A percentile compares a stretch with the other conserved stretches of the same genome.
phyloP scores from a whole-genome alignment of 2,329 filamentous ascomycete genomes.

The Cordyceps cateniannulata region DNA sequence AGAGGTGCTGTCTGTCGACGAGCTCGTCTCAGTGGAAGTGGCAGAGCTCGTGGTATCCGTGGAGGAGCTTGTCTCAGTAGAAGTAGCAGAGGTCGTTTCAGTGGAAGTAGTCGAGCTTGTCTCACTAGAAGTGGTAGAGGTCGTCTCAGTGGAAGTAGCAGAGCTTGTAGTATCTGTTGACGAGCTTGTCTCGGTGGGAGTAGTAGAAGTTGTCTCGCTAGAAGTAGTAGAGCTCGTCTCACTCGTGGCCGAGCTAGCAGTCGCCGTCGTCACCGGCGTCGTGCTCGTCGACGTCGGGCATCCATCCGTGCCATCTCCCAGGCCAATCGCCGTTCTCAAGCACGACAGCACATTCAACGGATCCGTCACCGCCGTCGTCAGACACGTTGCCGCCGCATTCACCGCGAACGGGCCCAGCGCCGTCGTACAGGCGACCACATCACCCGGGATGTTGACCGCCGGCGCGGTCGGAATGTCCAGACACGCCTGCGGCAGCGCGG shows the following conservation, averaged over 20 bases:
- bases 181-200: too few relatives aligned
- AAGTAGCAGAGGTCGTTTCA: too few relatives aligned
- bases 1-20: neutral
- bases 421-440: neutral
- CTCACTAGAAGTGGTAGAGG: too few relatives aligned
- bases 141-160: too few relatives aligned
- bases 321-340: neutral
- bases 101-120: too few relatives aligned
- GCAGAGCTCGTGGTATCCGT: neutral
- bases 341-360: neutral
- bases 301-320: neutral
- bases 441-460: neutral
- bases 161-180: too few relatives aligned
- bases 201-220: too few relatives aligned
- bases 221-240: too few relatives aligned
- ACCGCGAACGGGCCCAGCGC: constrained; percentile 1
- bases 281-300: neutral
- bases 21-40: neutral
- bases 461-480: neutral
- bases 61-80: neutral
- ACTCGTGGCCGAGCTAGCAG: too few relatives aligned
- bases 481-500: neutral
- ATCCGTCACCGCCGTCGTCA: neutral
- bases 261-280: too few relatives aligned
- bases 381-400: neutral